Evolutionary conservation across 2,329 filamentous ascomycete genomes (phyloP).

Genomic region (Rutstroemia sp.): DNA sequence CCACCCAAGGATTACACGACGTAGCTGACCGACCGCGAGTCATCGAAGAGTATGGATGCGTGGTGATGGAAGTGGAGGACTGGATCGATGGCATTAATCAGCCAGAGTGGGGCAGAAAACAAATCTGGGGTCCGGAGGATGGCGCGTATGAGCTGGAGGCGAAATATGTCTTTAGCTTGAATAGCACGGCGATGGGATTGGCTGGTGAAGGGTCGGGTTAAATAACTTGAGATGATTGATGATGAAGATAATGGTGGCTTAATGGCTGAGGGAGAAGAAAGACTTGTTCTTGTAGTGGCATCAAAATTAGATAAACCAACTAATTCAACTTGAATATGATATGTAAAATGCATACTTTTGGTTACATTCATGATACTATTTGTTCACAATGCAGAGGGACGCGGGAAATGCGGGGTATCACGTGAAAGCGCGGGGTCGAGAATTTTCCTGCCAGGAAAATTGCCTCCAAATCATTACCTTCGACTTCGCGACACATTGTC

Average conservation of each 20-base stretch:
- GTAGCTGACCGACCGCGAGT: slow-evolving; percentile 48
- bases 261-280: no score
- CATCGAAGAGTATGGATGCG: slow-evolving; percentile 70
- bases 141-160: slow-evolving; percentile 56
- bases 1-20: slow-evolving; percentile 57
- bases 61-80: slow-evolving; percentile 88
- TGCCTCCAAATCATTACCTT: neutral
- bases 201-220: slow-evolving; percentile 12
- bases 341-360: no score
- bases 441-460: neutral
- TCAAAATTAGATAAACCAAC: no score
- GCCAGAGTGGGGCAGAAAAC: slow-evolving; percentile 74
- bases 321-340: no score
- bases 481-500: neutral
- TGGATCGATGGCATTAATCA: slow-evolving; percentile 93
- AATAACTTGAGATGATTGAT: slow-evolving; percentile 6
- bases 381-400: no score
- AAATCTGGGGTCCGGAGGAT: slow-evolving; percentile 52
- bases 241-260: no score
- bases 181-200: slow-evolving; percentile 11
- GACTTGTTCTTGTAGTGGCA: no score
- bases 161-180: slow-evolving; percentile 45
- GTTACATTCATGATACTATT: no score
- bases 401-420: neutral
- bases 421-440: neutral